Conservation (phyloP, 495 filamentous ascomycete genomes). For the Xylaria venustula region DNA sequence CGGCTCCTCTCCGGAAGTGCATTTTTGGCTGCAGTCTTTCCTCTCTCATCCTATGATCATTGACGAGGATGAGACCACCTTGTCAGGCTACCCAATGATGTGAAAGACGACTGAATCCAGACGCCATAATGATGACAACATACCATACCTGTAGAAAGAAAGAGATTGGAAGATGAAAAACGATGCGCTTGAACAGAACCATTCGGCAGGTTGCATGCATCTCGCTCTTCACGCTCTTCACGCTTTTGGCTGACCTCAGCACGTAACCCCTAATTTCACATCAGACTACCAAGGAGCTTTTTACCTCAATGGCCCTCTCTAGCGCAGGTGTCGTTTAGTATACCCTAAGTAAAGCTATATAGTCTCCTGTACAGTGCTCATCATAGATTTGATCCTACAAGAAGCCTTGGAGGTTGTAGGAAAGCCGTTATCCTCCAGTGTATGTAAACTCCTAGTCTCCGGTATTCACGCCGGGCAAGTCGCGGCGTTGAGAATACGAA, state of each 20-base stretch:
- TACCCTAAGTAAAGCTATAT: not conserved
- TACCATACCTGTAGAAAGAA: no score
- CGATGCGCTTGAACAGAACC: no score
- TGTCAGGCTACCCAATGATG: not conserved
- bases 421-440: no score
- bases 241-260: conserved; percentile 1
- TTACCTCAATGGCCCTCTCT: not conserved
- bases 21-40: no score
- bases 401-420: no score
- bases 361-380: not conserved
- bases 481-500: not conserved
- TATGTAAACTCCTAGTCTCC: no score
- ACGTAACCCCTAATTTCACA: not conserved
- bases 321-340: not conserved
- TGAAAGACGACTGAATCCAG: no score
- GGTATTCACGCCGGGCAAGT: not conserved
- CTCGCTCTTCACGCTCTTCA: not conserved
- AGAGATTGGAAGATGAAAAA: no score
- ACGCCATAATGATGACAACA: no score
- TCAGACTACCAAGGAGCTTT: not conserved
- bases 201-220: no score
- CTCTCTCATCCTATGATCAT: not conserved
- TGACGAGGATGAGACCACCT: not conserved
- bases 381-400: no score
- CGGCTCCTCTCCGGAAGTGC: no score